Base-by-base conservation (phyloP, 1,139 yeast genomes). In the Taphrina communis region DNA sequence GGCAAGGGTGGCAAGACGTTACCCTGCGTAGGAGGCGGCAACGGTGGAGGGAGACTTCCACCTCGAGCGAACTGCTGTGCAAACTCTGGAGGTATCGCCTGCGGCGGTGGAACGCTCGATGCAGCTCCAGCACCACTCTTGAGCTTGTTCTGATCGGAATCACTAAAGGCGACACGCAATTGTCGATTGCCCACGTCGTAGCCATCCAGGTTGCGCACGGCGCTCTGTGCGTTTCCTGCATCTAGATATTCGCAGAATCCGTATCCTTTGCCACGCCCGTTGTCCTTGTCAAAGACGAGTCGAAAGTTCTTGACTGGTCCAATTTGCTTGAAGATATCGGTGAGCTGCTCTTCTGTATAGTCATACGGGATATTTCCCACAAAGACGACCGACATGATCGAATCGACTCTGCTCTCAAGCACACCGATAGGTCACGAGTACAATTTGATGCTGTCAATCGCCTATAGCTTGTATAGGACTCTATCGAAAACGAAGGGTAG, bases 251-350 rank as follows among this genome's bases (percentile, higher is more conserved):
- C 93, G 25, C 93, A 88, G 74, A 89, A 90, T 2, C 97, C 97
- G 77, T 86, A 90, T 0, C 98, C 98, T 77, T 89, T 91, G 19
- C 97, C 90, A 76, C 88, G 89, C 1, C 98, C 98, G 0, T 97
- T 91, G 70, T 87, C 87, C 57, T 90, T 88, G 77, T 93, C 98
- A 76, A 93, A 90, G 76, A 90, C 83, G 75, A 93, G 82, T 76
- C 88, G 87, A 72, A 91, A 81, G 71, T 85, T 87, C 55, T 85
- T 84, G 1, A 94, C 96, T 0, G 98, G 97, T 0, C 98, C 98
- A 1, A 72, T 88, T 92, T 74, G 71, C 25, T n/a, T 55, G 41
- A 62, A 69, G 31, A 65, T 68, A 66, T 74, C 75, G 78, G 86
- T 79, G 35, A 93, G 89, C 78, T 93, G 97, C 75, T 91, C 97